Percentiles rank a stretch among this genome's conserved stretches.
Evolutionary conservation across 768 basidiomycete species (phyloP).

Genomic region (Cubamyces lactineus): DNA sequence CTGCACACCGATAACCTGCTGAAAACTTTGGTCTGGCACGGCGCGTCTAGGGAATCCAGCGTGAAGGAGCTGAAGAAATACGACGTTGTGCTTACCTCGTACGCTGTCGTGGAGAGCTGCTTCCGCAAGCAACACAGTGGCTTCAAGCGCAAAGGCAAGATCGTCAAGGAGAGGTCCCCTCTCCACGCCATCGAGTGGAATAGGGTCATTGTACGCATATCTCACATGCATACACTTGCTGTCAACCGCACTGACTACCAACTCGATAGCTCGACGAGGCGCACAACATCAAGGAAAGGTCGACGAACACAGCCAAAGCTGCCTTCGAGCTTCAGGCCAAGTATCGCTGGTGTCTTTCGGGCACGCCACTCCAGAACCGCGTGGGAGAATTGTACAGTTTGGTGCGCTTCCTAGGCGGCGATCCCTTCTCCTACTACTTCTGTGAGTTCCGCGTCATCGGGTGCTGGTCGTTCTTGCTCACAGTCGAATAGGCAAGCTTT

Average conservation of each 20-base stretch:
- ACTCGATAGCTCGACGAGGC: conserved; percentile 82
- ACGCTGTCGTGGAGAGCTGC: conserved; percentile 86
- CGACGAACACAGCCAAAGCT: conserved; percentile 96
- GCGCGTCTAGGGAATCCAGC: conserved; percentile 69
- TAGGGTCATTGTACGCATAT: conserved; percentile 63
- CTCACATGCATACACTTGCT: neutral
- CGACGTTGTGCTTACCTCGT: conserved; percentile 89
- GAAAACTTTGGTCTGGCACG: conserved; percentile 93
- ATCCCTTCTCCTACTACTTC: conserved; percentile 91
- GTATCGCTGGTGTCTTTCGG: conserved; percentile 94
- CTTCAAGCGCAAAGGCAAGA: conserved; percentile 81
- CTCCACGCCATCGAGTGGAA: conserved; percentile 88
- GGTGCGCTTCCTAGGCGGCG: conserved; percentile 89
- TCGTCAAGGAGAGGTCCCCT: conserved; percentile 87
- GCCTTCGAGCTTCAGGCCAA: conserved; percentile 83
- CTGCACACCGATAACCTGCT: conserved; percentile 79
- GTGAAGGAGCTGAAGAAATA: conserved; percentile 73
- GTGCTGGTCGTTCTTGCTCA: neutral
- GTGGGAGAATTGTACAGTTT: conserved; percentile 99
- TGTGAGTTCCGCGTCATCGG: conserved; percentile 45
- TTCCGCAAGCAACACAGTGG: conserved; percentile 94
- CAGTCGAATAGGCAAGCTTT: conserved; percentile 68
- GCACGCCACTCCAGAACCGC: conserved; percentile 95
- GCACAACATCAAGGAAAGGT: conserved; percentile 96
- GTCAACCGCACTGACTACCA: neutral